Conservation (phyloP, 2,329 filamentous ascomycete genomes). For the Penicillium sp. region DNA sequence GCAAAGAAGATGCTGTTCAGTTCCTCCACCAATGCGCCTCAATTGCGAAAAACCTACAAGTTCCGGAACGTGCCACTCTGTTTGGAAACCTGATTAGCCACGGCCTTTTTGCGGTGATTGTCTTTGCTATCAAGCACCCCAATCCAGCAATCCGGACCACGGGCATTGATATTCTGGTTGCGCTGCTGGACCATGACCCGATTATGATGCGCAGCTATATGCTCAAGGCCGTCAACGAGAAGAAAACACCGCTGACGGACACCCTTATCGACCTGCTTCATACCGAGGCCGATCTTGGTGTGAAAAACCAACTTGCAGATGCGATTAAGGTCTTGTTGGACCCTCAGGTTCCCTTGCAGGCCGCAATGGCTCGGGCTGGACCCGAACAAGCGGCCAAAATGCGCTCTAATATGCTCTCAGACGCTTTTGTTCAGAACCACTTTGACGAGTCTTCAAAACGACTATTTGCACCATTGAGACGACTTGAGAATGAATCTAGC, state of each 20-base stretch:
- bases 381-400: constrained; percentile 71
- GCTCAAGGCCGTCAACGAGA: constrained; percentile 88
- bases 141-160: constrained; percentile 87
- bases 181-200: constrained; percentile 93
- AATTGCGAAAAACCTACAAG: constrained; percentile 93
- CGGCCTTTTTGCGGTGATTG: constrained; percentile 86
- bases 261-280: constrained; percentile 90
- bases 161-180: constrained; percentile 90
- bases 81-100: constrained; percentile 90
- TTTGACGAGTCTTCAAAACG: constrained; percentile 86
- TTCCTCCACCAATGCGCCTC: constrained; percentile 97
- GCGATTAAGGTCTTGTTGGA: constrained; percentile 93
- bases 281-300: constrained; percentile 88
- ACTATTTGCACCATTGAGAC: constrained; percentile 84
- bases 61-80: constrained; percentile 75
- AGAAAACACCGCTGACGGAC: constrained; percentile 83
- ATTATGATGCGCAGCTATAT: constrained; percentile 93
- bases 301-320: constrained; percentile 94
- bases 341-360: constrained; percentile 63
- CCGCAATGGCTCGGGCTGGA: constrained; percentile 65
- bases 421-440: constrained; percentile 83
- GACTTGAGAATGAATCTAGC: constrained; percentile 69
- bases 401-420: constrained; percentile 74
- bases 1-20: constrained; percentile 90
- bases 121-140: constrained; percentile 83